Evolutionary conservation across 1,284 basidiomycete genomes (phyloP).

Genomic region (Sanghuangporus sanghuang): DNA sequence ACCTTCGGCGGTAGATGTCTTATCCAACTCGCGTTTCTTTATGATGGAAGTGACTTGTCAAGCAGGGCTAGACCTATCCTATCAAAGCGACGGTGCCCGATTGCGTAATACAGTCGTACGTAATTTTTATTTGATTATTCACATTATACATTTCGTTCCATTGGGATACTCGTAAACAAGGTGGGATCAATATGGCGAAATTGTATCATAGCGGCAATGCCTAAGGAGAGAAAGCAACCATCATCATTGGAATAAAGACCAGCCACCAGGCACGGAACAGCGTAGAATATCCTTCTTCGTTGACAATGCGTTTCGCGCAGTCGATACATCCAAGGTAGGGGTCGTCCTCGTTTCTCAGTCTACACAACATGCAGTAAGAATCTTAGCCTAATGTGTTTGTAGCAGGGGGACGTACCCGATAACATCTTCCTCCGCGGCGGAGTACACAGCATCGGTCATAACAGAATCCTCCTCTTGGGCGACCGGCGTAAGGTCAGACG

Average conservation of each 20-base stretch:
- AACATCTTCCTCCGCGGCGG: constrained; percentile 80
- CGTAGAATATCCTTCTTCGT: constrained; percentile 76
- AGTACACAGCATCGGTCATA: constrained; percentile 62
- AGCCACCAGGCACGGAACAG: constrained; percentile 79
- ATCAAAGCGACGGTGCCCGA: too few relatives aligned
- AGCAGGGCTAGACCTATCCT: too few relatives aligned
- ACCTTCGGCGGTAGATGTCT: neutral
- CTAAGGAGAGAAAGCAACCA: neutral
- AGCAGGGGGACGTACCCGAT: constrained; percentile 55
- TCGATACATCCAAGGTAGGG: constrained; percentile 81
- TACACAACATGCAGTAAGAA: constrained; percentile 24
- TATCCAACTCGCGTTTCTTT: neutral
- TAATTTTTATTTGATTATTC: too few relatives aligned
- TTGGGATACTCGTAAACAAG: too few relatives aligned
- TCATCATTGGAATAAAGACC: constrained; percentile 3
- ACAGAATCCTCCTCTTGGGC: constrained; percentile 69
- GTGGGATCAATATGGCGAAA: too few relatives aligned
- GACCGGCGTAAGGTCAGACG: constrained; percentile 65
- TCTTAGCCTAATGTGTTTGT: neutral
- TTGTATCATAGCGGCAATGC: neutral
- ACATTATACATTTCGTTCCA: too few relatives aligned
- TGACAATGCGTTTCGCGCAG: constrained; percentile 73
- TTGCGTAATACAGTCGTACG: too few relatives aligned
- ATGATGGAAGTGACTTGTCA: neutral
- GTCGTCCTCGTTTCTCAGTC: constrained; percentile 76